Evolutionary conservation across 176 grass and related monocot species (phyloP), one percentile per base, ranked within the genome.

Genomic region (Oryza meyeriana): DNA sequence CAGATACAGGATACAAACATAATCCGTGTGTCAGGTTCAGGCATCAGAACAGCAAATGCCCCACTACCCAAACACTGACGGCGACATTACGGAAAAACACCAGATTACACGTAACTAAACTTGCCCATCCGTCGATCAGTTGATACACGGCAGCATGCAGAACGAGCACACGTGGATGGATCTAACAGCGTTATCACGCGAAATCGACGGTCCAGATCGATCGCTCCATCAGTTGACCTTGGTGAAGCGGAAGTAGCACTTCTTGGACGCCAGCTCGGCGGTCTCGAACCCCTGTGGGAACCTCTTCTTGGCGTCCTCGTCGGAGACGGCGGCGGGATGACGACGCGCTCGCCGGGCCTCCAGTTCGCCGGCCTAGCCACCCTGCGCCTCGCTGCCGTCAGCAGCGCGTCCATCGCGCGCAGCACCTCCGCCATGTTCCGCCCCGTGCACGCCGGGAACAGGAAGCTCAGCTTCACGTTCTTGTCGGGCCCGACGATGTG

Each of bases 391-490:
- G 90, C 81, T 20, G 67, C 87, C 79, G 81, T 92, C 41, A 94
- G 90, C 69, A 98, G 82, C 12, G 92, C 93, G 52, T 95, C 92
- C 14, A 88, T 84, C 28, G 88, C 92, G 12, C 92, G 83, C 38
- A 93, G 0, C 78, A 98, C 90, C 88, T 98, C 95, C 34, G 89
- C 92, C 92, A 95, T 98, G 88, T 93, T 93, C 33, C 95, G 65
- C 2, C 95, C 92, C 20, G 90, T 93, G 52, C 83, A 77, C 32
- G 92, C 87, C 34, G 95, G 95, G 68, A 91, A 93, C 64, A 95
- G 71, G 82, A 98, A 89, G 84, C 95, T 98, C 72, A 91, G 71
- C 81, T 91, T 95, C 67, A 95, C 92, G 79, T 32, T 65, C 85
- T 90, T 95, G 67, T 98, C 90, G 1, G 95, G 92, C 0, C 95